phyloP scores from a whole-genome alignment of 257 asterid species.

The Capsicum pubescens region DNA sequence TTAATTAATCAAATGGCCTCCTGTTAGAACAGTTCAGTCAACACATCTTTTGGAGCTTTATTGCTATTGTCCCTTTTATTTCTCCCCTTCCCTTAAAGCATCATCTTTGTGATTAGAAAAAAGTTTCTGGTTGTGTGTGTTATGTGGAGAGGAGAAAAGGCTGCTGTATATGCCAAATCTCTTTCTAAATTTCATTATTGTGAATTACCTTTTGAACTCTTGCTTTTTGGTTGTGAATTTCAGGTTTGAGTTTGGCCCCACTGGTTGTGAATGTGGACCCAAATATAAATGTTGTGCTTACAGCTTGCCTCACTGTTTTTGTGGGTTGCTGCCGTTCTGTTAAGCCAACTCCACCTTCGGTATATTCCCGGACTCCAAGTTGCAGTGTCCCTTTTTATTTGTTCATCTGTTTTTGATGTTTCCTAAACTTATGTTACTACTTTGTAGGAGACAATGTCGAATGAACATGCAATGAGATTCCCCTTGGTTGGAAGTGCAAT shows the following conservation, averaged over 20 bases:
- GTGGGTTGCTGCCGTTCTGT: constrained; percentile 92
- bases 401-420: neutral
- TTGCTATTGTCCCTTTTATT: neutral
- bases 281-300: constrained; percentile 81
- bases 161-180: constrained; percentile 1
- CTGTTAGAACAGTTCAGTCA: neutral
- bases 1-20: neutral
- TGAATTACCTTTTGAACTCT: constrained; percentile 17
- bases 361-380: constrained; percentile 47
- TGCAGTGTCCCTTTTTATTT: neutral
- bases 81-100: neutral
- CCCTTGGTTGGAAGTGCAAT: constrained; percentile 96
- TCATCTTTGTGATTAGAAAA: neutral
- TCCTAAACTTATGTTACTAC: constrained; percentile 20
- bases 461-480: constrained; percentile 95
- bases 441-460: constrained; percentile 96
- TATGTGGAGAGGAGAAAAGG: neutral
- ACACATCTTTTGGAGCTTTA: neutral
- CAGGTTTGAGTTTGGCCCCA: constrained; percentile 92
- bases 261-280: constrained; percentile 91
- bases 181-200: neutral
- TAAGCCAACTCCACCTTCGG: constrained; percentile 90
- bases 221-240: constrained; percentile 33
- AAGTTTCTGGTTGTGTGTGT: neutral
- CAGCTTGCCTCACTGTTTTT: constrained; percentile 87